Evolutionary conservation across 495 filamentous ascomycete species (phyloP), one percentile per base, ranked within the genome.

Genomic region (Neurospora hispaniola): DNA sequence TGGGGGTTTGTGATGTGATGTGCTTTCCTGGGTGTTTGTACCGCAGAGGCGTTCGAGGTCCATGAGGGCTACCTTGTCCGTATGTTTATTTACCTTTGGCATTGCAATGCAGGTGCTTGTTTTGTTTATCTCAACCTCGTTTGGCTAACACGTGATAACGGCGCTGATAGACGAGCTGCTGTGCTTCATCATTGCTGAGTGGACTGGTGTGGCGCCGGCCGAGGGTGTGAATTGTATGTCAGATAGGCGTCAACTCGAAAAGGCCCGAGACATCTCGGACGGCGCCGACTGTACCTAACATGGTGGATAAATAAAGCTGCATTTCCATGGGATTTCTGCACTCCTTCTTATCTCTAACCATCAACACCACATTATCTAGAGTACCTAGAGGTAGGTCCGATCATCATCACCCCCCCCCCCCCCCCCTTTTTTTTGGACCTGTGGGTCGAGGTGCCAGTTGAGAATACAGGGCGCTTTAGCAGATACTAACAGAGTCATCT

Each of bases 1-100:
- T 54, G 81, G 71, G 43, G 80, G 75, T 46, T 71, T 86, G 70
- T 86, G 44, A 76, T 38, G 20, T 62, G 44, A 76, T 38, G 20
- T 62, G 44, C 35, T 27, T 27, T 31, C 18, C 35, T 70, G n/a
- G 44, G 35, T 46, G 27, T 31, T 42, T 71, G 27, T 68, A 40
- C 35, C 3, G 69, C 20, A 27, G 9, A 41, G n/a, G 70, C 31
- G 42, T 71, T 35, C 8, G 46, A 27, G 46, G 46, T 5, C 6
- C 1, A 12, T 44, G 46, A 23, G n/a, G n/a, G n/a, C n/a, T n/a
- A n/a, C n/a, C n/a, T n/a, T n/a, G n/a, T n/a, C n/a, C n/a, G n/a
- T n/a, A n/a, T n/a, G n/a, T n/a, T n/a, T n/a, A 0, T 54, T 10
- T 10, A 12, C 2, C 46, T 23, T 54, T 5, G 20, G 20, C 20